phyloP scores from a whole-genome alignment of 192 early-diverging fungal species.

The Mortierella antarctica region DNA sequence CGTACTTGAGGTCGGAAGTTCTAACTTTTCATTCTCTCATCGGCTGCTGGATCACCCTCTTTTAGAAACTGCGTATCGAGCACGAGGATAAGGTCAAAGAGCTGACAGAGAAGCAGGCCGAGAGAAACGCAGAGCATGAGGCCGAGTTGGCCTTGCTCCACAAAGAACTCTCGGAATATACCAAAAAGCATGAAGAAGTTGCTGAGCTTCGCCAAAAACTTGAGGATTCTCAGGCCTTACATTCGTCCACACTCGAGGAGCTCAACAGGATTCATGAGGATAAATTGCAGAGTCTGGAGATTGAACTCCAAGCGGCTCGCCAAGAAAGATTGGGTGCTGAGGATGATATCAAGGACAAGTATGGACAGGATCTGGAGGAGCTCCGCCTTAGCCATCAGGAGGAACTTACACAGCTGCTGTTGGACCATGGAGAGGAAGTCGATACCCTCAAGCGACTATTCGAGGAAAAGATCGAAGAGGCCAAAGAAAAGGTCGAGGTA shows the following conservation, averaged over 20 bases:
- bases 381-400: conserved; percentile 31
- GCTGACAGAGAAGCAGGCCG: conserved; percentile 27
- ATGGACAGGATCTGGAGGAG: conserved; percentile 40
- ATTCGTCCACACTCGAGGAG: conserved; percentile 40
- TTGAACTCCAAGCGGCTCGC: conserved; percentile 47
- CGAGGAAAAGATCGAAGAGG: conserved; percentile 44
- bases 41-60: background rate
- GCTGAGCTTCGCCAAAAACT: conserved; percentile 28
- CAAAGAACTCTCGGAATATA: conserved; percentile 33
- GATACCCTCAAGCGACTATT: conserved; percentile 23
- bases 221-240: conserved; percentile 44
- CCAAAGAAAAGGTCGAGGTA: conserved; percentile 45
- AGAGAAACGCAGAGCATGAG: conserved; percentile 38
- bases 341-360: conserved; percentile 34
- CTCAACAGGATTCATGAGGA: conserved; percentile 52
- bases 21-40: background rate
- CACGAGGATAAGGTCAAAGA: conserved; percentile 48
- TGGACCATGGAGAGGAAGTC: conserved; percentile 30
- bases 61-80: conserved; percentile 47
- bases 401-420: conserved; percentile 25
- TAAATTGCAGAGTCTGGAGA: conserved; percentile 45
- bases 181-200: conserved; percentile 42
- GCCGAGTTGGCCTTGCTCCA: conserved; percentile 42
- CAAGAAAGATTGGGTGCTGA: conserved; percentile 42
- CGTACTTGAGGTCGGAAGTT: background rate